Conservation (phyloP, 1,284 basidiomycete genomes). For the Bondarzewia mesenterica region DNA sequence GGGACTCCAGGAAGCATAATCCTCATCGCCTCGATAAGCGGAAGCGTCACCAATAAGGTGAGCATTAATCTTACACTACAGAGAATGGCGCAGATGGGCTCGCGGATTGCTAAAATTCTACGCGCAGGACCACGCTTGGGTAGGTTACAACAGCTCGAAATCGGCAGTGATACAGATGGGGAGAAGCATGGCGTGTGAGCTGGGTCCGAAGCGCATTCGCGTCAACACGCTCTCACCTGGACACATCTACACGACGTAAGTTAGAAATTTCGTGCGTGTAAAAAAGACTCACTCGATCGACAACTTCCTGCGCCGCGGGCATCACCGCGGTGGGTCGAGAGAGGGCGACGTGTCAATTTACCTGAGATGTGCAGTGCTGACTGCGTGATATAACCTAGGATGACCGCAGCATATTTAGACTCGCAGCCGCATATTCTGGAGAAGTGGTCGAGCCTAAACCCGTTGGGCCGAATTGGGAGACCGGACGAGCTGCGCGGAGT, state of each 20-base stretch:
- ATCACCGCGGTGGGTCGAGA: no score
- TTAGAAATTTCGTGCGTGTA: no score
- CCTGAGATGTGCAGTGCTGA: no score
- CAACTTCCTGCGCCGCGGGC: not conserved
- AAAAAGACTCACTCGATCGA: no score
- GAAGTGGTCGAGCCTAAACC: conserved; percentile 72
- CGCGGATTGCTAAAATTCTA: not conserved
- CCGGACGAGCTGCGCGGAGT: conserved; percentile 77
- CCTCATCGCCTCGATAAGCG: conserved; percentile 82
- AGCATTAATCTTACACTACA: conserved; percentile 10
- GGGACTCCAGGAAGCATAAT: conserved; percentile 74
- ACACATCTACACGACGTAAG: conserved; percentile 66
- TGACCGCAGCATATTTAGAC: conserved; percentile 75
- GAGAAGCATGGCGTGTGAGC: conserved; percentile 79
- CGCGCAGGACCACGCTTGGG: conserved; percentile 61
- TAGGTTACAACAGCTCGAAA: conserved; percentile 78
- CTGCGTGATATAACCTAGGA: conserved; percentile 29
- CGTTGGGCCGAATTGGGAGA: conserved; percentile 67
- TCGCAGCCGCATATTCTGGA: conserved; percentile 56
- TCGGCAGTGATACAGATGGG: conserved; percentile 78
- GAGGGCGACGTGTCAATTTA: no score
- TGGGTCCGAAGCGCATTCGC: conserved; percentile 61
- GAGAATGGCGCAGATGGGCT: not conserved
- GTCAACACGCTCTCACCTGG: conserved; percentile 75
- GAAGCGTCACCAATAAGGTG: conserved; percentile 76